Evolutionary conservation across 2,329 filamentous ascomycete species (phyloP).

Genomic region (Stagonosporopsis cucurbitacearum): DNA sequence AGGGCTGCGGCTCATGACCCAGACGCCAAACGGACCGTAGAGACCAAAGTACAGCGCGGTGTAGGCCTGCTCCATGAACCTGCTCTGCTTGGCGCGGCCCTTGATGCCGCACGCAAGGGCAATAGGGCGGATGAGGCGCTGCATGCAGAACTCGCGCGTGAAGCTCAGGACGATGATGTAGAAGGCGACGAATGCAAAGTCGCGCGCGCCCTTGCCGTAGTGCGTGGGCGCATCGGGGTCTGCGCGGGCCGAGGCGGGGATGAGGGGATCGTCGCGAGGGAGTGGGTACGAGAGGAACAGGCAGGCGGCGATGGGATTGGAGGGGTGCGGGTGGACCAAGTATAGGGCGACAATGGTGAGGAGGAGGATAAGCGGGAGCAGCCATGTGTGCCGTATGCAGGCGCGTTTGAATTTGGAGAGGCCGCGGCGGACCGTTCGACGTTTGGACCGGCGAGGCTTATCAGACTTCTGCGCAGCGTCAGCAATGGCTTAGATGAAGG

Average conservation of each 20-base stretch:
- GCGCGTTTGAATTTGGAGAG: conserved; percentile 55
- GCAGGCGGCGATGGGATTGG: conserved; percentile 80
- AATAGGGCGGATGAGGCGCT: conserved; percentile 80
- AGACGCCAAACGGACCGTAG: conserved; percentile 83
- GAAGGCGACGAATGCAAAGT: conserved; percentile 86
- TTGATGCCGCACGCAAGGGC: conserved; percentile 73
- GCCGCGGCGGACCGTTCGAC: conserved; percentile 53
- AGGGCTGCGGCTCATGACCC: conserved; percentile 88
- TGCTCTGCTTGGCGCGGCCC: conserved; percentile 77
- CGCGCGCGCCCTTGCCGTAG: conserved; percentile 88
- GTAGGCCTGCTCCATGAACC: conserved; percentile 97
- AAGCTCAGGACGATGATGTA: conserved; percentile 91
- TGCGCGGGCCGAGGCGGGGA: conserved; percentile 41
- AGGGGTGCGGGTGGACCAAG: conserved; percentile 74
- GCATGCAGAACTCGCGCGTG: conserved; percentile 95
- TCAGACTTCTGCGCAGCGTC: conserved; percentile 28
- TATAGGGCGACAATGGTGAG: conserved; percentile 70
- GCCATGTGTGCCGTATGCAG: conserved; percentile 64
- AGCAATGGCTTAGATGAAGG: conserved; percentile 5
- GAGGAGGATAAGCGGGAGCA: conserved; percentile 73
- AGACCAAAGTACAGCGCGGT: conserved; percentile 88
- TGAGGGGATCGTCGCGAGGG: conserved; percentile 54
- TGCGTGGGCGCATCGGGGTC: conserved; percentile 57
- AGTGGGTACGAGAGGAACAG: conserved; percentile 90
- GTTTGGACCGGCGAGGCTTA: conserved; percentile 52